Base-by-base conservation (phyloP, 208 protist species). In the Trypanosoma melophagium region DNA sequence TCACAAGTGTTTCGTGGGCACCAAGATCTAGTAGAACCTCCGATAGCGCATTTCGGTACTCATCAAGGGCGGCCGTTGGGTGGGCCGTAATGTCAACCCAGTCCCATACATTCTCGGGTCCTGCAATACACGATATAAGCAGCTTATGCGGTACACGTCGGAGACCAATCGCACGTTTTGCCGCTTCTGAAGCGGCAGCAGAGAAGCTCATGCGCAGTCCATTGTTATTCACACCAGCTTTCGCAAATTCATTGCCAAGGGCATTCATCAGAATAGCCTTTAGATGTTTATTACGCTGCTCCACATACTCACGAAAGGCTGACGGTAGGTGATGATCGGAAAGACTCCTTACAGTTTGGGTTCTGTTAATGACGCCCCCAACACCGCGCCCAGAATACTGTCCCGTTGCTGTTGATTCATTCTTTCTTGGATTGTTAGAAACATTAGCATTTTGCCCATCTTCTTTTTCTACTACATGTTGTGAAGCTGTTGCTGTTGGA, bases 71-170 rank as follows among this genome's bases (percentile, higher is more conserved):
- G 13, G 82, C 77, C 14, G 81, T 88, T 1, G 87, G 83, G 71
- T 89, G 81, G 41, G 81, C 71, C 22, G 77, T 77, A 69, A 93
- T 85, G 69, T 93, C 87, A 7, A 89, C 70, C 84, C 87, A 93
- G 24, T 79, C 61, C 57, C 76, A 70, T 14, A 57, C 59, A 17
- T 71, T 69, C 38, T 79, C 73, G 12, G 74, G 61, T 3, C 70
- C 59, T 5, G 65, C 49, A 44, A 86, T 47, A 60, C 82, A 90
- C 5, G 82, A 87, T 16, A 93, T 69, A 25, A 89, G 74, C 59
- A 92, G 68, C 69, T 87, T 83, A n/a, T 71, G 53, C 13, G 86
- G 76, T 13, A 92, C 75, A 58, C 60, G 78, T 52, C 67, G 49
- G 41, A 88, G 78, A 7, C 83, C 83, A 17, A 82, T 89, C 17